Percentiles rank a stretch among this genome's conserved stretches.
These are phyloP conservation scores for Calycina herbarum DNA, from an alignment of 2,329 filamentous ascomycete species.

Conservation along the genomic window DNA sequence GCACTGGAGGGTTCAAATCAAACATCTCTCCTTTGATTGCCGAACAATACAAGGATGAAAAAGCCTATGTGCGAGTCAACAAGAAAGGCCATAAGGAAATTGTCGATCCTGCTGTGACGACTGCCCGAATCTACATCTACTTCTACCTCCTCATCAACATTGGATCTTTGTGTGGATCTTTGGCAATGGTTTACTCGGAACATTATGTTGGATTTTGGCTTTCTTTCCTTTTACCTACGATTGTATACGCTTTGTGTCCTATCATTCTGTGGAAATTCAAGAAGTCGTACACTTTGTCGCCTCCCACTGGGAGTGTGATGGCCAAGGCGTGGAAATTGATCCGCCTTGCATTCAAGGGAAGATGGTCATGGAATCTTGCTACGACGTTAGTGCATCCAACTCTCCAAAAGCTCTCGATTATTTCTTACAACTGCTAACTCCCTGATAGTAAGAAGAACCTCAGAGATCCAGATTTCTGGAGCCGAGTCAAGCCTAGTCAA, in stretches of 20 bases:
- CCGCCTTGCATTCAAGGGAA: slow-evolving; percentile 54
- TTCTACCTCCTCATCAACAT: slow-evolving; percentile 57
- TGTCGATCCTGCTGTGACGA: slow-evolving; percentile 36
- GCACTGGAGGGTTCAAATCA: slow-evolving; percentile 47
- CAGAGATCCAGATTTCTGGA: slow-evolving; percentile 57
- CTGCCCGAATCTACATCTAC: slow-evolving; percentile 37
- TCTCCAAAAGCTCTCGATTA: too few relatives aligned
- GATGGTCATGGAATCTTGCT: slow-evolving; percentile 54
- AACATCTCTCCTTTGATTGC: slow-evolving; percentile 38
- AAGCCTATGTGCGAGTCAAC: slow-evolving; percentile 29
- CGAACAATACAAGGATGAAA: slow-evolving; percentile 35
- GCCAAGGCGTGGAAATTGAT: slow-evolving; percentile 58
- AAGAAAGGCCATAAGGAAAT: slow-evolving; percentile 34
- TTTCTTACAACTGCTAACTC: not conserved
- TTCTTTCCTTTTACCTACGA: slow-evolving; percentile 42
- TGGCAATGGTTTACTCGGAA: slow-evolving; percentile 52
- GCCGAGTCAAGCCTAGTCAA: slow-evolving; percentile 56
- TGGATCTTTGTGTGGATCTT: slow-evolving; percentile 41
- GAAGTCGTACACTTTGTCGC: slow-evolving; percentile 54
- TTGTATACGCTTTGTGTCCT: slow-evolving; percentile 55
- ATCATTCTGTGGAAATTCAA: slow-evolving; percentile 56
- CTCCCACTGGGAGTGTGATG: slow-evolving; percentile 67
- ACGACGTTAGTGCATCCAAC: slow-evolving; percentile 46
- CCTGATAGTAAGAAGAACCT: slow-evolving; percentile 48
- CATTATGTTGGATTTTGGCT: slow-evolving; percentile 53